phyloP scores from a whole-genome alignment of 208 protist species.

The Leishmania mexicana region DNA sequence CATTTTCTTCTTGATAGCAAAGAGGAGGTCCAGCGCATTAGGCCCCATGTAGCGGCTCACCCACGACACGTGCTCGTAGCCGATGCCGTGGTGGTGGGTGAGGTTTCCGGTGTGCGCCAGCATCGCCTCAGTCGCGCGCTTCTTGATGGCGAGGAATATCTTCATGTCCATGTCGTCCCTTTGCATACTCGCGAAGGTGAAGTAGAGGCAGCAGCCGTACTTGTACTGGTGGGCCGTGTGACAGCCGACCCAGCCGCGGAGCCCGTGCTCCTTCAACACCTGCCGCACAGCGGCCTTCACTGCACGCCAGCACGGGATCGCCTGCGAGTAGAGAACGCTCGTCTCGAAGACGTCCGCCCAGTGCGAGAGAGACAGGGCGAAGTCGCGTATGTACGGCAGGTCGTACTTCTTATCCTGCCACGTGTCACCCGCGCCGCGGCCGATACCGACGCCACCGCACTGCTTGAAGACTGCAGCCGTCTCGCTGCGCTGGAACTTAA shows the following conservation, averaged over 20 bases:
- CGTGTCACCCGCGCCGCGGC: conserved; percentile 62
- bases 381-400: conserved; percentile 92
- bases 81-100: conserved; percentile 92
- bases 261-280: conserved; percentile 81
- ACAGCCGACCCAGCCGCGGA: conserved; percentile 90
- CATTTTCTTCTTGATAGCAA: conserved; percentile 73
- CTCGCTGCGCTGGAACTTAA: conserved; percentile 71
- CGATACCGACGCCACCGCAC: conserved; percentile 65
- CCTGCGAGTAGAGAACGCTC: conserved; percentile 85
- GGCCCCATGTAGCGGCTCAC: conserved; percentile 85
- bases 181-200: conserved; percentile 89
- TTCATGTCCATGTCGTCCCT: conserved; percentile 89
- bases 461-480: conserved; percentile 60
- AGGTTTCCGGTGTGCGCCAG: conserved; percentile 84
- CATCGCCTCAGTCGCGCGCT: conserved; percentile 88
- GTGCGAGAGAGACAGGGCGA: conserved; percentile 76
- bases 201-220: conserved; percentile 93
- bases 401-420: conserved; percentile 96
- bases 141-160: conserved; percentile 88
- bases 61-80: conserved; percentile 94
- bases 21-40: conserved; percentile 69
- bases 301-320: conserved; percentile 88
- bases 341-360: conserved; percentile 94
- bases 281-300: conserved; percentile 88
- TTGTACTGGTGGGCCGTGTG: conserved; percentile 93